Conservation (phyloP, 192 early-diverging fungal genomes). For the Helicostylum pulchrum region DNA sequence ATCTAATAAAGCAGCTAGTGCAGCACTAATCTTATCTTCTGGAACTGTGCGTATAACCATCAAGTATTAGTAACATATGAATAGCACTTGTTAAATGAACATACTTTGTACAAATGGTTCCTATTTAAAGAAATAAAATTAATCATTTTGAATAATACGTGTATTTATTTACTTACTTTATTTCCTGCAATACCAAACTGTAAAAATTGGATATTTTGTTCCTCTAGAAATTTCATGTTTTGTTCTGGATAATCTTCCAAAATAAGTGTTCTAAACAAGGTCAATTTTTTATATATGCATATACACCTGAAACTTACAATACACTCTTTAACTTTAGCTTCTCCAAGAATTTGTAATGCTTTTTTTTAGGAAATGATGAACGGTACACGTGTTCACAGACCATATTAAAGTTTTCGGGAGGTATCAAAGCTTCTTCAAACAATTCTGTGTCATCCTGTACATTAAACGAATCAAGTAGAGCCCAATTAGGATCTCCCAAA, state of each 20-base stretch:
- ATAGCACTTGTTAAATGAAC: not conserved
- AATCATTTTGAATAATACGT: not conserved
- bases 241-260: conserved; percentile 88
- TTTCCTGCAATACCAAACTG: conserved; percentile 92
- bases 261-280: conserved; percentile 71
- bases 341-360: conserved; percentile 87
- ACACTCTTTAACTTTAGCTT: conserved; percentile 85
- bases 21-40: conserved; percentile 58
- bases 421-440: conserved; percentile 69
- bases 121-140: conserved; percentile 19
- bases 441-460: conserved; percentile 37
- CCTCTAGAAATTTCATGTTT: conserved; percentile 80
- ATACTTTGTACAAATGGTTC: conserved; percentile 68
- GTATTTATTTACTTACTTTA: conserved; percentile 56
- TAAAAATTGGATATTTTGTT: conserved; percentile 76
- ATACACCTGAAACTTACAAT: conserved; percentile 56
- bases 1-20: conserved; percentile 58
- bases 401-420: conserved; percentile 95
- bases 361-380: conserved; percentile 89
- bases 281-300: not conserved
- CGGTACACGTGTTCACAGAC: conserved; percentile 93
- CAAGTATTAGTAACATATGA: not conserved
- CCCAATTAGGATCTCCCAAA: conserved; percentile 22
- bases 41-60: conserved; percentile 41
- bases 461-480: conserved; percentile 20